phyloP scores from a whole-genome alignment of 208 protist genomes.

The Vickermania ingenoplastis region DNA sequence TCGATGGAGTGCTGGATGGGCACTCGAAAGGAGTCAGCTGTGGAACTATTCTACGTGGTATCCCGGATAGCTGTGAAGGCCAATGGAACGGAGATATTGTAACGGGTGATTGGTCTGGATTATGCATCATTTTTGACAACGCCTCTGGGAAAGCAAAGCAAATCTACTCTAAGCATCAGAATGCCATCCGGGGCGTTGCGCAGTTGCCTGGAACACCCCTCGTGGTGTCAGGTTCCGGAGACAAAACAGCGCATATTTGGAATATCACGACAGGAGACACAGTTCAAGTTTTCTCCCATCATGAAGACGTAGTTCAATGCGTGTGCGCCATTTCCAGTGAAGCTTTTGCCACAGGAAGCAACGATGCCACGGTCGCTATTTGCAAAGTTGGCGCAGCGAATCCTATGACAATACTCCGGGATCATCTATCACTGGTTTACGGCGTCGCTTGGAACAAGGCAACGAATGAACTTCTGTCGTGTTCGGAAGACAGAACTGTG shows the following conservation, averaged over 20 bases:
- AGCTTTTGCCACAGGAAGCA: slow-evolving; percentile 50
- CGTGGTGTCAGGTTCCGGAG: slow-evolving; percentile 58
- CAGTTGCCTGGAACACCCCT: slow-evolving; percentile 33
- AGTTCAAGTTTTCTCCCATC: slow-evolving; percentile 31
- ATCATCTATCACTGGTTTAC: slow-evolving; percentile 69
- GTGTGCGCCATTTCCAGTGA: slow-evolving; percentile 35
- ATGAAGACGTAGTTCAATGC: slow-evolving; percentile 61
- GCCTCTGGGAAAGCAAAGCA: slow-evolving; percentile 36
- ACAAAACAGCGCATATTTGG: slow-evolving; percentile 79
- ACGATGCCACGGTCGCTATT: slow-evolving; percentile 48
- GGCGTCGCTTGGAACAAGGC: slow-evolving; percentile 30
- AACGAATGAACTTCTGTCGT: slow-evolving; percentile 54
- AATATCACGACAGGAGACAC: slow-evolving; percentile 35
- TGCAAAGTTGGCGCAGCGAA: slow-evolving; percentile 26
- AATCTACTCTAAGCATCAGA: slow-evolving; percentile 41
- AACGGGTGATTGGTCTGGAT: slow-evolving; percentile 62
- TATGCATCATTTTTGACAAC: slow-evolving; percentile 53
- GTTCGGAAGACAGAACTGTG: slow-evolving; percentile 81
- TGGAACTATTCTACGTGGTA: slow-evolving; percentile 22
- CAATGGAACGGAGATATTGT: slow-evolving; percentile 38
- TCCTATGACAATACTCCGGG: slow-evolving; percentile 13
- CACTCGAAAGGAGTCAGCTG: slow-evolving; percentile 55
- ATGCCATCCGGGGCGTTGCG: slow-evolving; percentile 49
- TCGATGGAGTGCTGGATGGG: slow-evolving; percentile 64
- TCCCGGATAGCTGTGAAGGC: not conserved